phyloP scores from a whole-genome alignment of 2,329 filamentous ascomycete genomes.

The Biscogniauxia sp. region DNA sequence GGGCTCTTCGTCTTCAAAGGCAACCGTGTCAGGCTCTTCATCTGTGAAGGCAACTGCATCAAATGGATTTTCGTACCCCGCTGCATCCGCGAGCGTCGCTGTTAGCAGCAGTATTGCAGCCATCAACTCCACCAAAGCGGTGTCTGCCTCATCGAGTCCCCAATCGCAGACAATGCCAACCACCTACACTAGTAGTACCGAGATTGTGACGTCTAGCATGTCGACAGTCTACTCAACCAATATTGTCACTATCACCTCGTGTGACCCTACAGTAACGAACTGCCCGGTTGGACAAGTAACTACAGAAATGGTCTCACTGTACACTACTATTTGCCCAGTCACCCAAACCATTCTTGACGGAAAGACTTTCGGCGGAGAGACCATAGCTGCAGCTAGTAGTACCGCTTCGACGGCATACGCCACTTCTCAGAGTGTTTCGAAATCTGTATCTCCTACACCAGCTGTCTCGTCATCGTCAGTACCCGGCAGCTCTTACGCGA shows the following conservation, averaged over 20 bases:
- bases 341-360: constrained; percentile 31
- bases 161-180: constrained; percentile 22
- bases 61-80: constrained; percentile 9
- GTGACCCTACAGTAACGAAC: constrained; percentile 25
- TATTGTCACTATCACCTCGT: constrained; percentile 28
- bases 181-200: constrained; percentile 29
- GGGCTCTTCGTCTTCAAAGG: constrained; percentile 10
- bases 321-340: constrained; percentile 33
- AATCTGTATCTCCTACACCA: constrained; percentile 1
- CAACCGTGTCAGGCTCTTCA: constrained; percentile 4
- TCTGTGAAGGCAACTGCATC: neutral
- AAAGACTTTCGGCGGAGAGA: constrained; percentile 22
- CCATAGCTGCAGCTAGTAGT: constrained; percentile 5
- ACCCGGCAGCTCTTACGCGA: neutral
- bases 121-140: constrained; percentile 8
- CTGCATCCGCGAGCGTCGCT: constrained; percentile 10
- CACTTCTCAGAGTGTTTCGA: neutral
- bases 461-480: constrained; percentile 3
- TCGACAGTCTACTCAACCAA: constrained; percentile 33
- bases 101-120: constrained; percentile 14
- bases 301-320: constrained; percentile 29
- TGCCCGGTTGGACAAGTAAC: constrained; percentile 30
- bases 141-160: neutral
- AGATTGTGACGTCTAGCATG: constrained; percentile 26
- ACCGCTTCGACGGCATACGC: constrained; percentile 3